Evolutionary conservation across 805 yeast genomes (phyloP), one percentile per base, ranked within the genome.

Genomic region (Candida schatavii): DNA sequence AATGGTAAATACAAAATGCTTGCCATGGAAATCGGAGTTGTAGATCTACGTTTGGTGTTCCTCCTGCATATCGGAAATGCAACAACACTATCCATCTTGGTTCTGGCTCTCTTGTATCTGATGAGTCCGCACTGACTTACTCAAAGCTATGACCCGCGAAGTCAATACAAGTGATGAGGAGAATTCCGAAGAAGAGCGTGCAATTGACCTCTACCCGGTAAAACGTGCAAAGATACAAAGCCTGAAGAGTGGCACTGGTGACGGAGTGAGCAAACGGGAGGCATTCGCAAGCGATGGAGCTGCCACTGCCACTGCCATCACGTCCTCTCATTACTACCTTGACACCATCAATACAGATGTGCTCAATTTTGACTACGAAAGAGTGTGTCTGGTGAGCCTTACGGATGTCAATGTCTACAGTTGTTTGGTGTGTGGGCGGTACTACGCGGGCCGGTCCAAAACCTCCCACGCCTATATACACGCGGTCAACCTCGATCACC

Each of bases 381-480:
- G 80, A 52, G 59, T 77, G 1, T 87, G 95, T 58, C 70, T 78
- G 33, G 75, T 82, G 0, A 75, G 88, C 0, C 64, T 85, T 18
- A 71, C 87, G 1, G 73, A 68, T 29, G 64, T 74, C 17, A 83
- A 84, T 51, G 75, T 86, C 0, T 84, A 85, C 52, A 80, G 86
- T 25, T 87, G 95, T 54, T 61, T 87, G 17, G 73, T 72, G 0
- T 87, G 95, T 61, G 91, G 90, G 26, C 81, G 76, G 51, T 87
- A 79, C 59, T 74, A 78, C 40, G 83, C 80, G 49, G 95, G 95
- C 0, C 68, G 88, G 19, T 75, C 80, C 1, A 65, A 61, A 43
- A 57, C 74, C n/a, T 77, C 90, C 0, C 81, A 81, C 18, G 89
- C 90, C 0, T 83, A 79, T 51, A 54, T 66, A 13, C 95, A 87